These are phyloP conservation scores for Triticum aestivum DNA, from an alignment of 176 grass and related monocot genomes.

Conservation along the genomic window DNA sequence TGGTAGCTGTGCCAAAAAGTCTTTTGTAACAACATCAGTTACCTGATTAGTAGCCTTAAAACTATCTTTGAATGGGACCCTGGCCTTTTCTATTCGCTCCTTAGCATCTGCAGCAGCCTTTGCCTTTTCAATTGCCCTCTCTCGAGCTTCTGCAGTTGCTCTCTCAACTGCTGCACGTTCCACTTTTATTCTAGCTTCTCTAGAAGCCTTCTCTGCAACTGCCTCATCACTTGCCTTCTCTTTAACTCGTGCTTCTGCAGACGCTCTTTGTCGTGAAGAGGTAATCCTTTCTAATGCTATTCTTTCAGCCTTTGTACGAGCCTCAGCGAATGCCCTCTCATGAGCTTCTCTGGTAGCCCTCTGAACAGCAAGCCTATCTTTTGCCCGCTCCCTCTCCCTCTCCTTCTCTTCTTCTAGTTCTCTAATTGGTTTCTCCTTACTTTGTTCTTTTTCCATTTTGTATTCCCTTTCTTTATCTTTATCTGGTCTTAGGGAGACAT, in stretches of 20 bases:
- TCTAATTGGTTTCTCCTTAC: slow-evolving; percentile 47
- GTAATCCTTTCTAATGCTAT: slow-evolving; percentile 77
- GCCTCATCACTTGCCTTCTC: slow-evolving; percentile 50
- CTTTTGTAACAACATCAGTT: slow-evolving; percentile 25
- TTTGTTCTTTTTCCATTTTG: slow-evolving; percentile 50
- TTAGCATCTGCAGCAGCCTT: slow-evolving; percentile 72
- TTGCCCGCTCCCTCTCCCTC: slow-evolving; percentile 80
- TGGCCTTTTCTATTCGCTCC: slow-evolving; percentile 61
- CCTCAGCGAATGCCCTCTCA: slow-evolving; percentile 67
- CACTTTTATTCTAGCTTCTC: slow-evolving; percentile 76
- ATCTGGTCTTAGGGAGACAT: slow-evolving; percentile 13
- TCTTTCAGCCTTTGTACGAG: slow-evolving; percentile 66
- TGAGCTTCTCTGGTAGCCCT: slow-evolving; percentile 80
- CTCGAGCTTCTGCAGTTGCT: slow-evolving; percentile 81
- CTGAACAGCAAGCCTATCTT: slow-evolving; percentile 86
- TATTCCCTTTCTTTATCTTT: slow-evolving; percentile 55
- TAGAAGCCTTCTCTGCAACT: slow-evolving; percentile 53
- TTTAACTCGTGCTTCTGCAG: slow-evolving; percentile 64
- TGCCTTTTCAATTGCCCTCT: slow-evolving; percentile 83
- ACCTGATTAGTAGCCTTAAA: slow-evolving; percentile 63
- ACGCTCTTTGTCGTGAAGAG: slow-evolving; percentile 67
- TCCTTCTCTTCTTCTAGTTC: slow-evolving; percentile 69
- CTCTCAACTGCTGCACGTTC: slow-evolving; percentile 93
- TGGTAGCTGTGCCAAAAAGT: slow-evolving; percentile 1
- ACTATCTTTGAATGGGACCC: slow-evolving; percentile 60